Evolutionary conservation across 495 filamentous ascomycete species (phyloP), one percentile per base, ranked within the genome.

Genomic region (Neurospora terricola): DNA sequence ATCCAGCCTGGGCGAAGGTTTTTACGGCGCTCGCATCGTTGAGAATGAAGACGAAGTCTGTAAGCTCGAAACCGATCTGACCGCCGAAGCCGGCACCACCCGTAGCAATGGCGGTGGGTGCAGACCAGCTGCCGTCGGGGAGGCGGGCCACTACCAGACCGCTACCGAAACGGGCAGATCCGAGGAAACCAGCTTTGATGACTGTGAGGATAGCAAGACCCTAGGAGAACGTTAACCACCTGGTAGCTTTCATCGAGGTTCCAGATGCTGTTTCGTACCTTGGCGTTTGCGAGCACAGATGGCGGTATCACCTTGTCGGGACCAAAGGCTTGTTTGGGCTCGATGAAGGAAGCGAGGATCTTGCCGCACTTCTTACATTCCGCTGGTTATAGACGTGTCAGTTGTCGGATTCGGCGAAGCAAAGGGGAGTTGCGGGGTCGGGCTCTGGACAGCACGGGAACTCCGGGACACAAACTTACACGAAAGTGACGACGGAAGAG

Each of bases 251-350:
- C 16, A 54, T 54, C 14, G 30, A 34, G 54, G 54, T 66, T 30
- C 27, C 27, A 66, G 54, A 36, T 30, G 54, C 27, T 69, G 38
- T 12, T 74, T 76, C 86, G 75, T 83, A 96, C 93, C 90, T 98
- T 98, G 76, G 96, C 96, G 78, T 91, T 90, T 54, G 93, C 90
- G 74, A 99, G 89, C 77, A 99, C 88, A 59, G 91, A 88, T 4
- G 96, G 96, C 48, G 96, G 96, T 80, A 99, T 99, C 79, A 99
- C 89, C 82, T 98, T 98, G 81, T 99, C 96, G 40, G 96, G 96
- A 5, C 95, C 93, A 81, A 98, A 98, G 14, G 96, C 86, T 86
- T 98, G 96, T 76, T 89, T 88, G 21, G 96, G 96, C 78, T 99
- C 96, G 76, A 99, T 88, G 77, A 99, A 99, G 5, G 95, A 97